Evolutionary conservation across 2,329 filamentous ascomycete species (phyloP).

Genomic region (Penicillium verrucosum): DNA sequence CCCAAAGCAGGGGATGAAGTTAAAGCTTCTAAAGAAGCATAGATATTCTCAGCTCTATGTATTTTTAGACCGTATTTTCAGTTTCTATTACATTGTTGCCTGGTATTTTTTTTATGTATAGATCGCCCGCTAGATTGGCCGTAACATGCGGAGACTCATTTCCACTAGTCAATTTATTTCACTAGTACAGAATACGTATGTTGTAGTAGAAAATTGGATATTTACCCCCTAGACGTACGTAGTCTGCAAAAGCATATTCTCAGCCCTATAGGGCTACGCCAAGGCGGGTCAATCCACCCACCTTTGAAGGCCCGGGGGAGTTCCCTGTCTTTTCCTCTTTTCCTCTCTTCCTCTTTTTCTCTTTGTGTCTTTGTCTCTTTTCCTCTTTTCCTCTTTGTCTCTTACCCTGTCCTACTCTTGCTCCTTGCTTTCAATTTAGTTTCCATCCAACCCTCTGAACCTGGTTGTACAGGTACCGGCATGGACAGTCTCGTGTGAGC

Average conservation of each 20-base stretch:
- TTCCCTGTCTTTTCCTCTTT: background rate
- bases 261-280: constrained; percentile 27
- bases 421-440: background rate
- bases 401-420: background rate
- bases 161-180: background rate
- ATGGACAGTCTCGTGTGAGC: constrained; percentile 7
- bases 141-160: background rate
- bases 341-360: background rate
- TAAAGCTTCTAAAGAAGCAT: constrained; percentile 16
- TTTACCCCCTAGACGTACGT: background rate
- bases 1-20: constrained; percentile 14
- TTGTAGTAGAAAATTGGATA: no score
- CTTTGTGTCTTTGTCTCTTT: background rate
- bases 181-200: background rate
- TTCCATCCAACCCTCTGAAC: background rate
- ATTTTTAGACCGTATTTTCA: background rate
- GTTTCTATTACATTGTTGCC: background rate
- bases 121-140: background rate
- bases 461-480: background rate
- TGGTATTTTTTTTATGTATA: background rate
- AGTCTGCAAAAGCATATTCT: constrained; percentile 5
- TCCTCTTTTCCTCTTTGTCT: background rate
- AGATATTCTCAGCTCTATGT: background rate
- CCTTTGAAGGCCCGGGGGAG: background rate
- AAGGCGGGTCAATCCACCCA: constrained; percentile 8